Percentiles rank a stretch among this genome's conserved stretches.
Evolutionary conservation across 2,329 filamentous ascomycete genomes (phyloP).

Genomic region (Colletotrichum ledebouriae): DNA sequence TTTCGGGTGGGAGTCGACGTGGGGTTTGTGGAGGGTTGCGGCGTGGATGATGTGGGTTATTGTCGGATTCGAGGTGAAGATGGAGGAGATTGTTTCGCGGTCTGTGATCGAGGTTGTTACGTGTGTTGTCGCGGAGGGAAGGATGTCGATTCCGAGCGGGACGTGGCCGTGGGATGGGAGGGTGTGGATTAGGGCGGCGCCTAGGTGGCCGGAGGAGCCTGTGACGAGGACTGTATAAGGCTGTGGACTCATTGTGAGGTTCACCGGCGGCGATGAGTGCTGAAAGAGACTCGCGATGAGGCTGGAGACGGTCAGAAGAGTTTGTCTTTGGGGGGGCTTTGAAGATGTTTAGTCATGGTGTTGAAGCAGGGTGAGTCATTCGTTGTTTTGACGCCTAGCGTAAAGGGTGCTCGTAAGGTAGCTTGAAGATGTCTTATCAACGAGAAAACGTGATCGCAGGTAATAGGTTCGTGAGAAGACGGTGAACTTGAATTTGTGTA

Average conservation of each 20-base stretch:
- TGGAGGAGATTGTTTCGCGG: slow-evolving; percentile 48
- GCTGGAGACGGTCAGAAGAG: background rate
- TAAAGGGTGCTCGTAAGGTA: background rate
- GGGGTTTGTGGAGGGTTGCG: slow-evolving; percentile 63
- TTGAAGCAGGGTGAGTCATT: slow-evolving; percentile 14
- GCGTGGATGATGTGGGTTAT: slow-evolving; percentile 60
- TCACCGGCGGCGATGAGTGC: fast-evolving
- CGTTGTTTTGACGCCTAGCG: background rate
- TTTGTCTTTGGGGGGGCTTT: background rate
- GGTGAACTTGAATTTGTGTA: background rate
- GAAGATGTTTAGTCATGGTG: slow-evolving; percentile 3
- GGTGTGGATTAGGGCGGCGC: slow-evolving; percentile 59
- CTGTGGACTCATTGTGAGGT: slow-evolving; percentile 10
- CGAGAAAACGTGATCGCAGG: too few relatives aligned
- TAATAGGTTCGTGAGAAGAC: too few relatives aligned
- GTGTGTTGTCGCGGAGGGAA: slow-evolving; percentile 53
- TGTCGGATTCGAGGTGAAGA: slow-evolving; percentile 50
- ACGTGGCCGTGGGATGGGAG: slow-evolving; percentile 55
- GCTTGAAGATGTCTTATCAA: too few relatives aligned
- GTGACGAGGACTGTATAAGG: slow-evolving; percentile 56
- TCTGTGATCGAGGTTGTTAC: slow-evolving; percentile 55
- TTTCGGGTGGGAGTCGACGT: slow-evolving; percentile 60
- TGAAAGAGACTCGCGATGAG: too few relatives aligned
- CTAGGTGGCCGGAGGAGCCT: slow-evolving; percentile 61
- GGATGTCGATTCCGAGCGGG: slow-evolving; percentile 60